Conservation (phyloP, 495 filamentous ascomycete species). For the Penicillium maclennaniae region DNA sequence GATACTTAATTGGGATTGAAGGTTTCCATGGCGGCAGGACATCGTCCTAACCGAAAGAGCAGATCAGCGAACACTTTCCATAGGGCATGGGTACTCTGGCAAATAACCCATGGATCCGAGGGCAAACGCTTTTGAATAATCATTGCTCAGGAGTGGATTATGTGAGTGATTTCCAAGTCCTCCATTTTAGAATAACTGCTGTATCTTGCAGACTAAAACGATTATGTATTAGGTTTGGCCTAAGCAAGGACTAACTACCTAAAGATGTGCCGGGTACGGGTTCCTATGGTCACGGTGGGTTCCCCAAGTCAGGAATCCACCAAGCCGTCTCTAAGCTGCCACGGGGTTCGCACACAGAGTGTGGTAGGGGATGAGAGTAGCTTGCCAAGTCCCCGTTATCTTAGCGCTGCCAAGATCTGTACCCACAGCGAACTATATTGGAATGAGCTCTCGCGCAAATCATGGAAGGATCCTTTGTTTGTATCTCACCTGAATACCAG, state of each 20-base stretch:
- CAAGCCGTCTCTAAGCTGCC: too few relatives aligned
- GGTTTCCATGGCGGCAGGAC: neutral
- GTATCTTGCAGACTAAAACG: neutral
- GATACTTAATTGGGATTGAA: neutral
- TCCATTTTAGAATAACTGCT: neutral
- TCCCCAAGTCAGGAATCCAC: neutral
- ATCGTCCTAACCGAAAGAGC: neutral
- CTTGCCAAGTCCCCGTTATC: neutral
- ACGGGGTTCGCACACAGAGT: neutral
- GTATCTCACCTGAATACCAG: neutral
- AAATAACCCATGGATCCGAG: neutral
- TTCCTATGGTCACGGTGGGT: neutral
- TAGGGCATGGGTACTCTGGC: neutral
- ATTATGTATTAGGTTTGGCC: neutral
- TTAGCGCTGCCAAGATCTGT: neutral
- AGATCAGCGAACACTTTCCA: neutral
- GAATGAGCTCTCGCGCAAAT: neutral
- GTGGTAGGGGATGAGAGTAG: neutral
- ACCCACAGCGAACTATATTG: neutral
- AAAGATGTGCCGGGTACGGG: neutral
- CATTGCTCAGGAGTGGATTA: neutral
- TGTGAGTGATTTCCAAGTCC: neutral
- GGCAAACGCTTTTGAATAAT: too few relatives aligned
- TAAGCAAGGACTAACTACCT: neutral
- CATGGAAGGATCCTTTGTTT: constrained; percentile 5